Conservation (phyloP, 306 rosid genomes). For the Vachellia pachyceras region DNA sequence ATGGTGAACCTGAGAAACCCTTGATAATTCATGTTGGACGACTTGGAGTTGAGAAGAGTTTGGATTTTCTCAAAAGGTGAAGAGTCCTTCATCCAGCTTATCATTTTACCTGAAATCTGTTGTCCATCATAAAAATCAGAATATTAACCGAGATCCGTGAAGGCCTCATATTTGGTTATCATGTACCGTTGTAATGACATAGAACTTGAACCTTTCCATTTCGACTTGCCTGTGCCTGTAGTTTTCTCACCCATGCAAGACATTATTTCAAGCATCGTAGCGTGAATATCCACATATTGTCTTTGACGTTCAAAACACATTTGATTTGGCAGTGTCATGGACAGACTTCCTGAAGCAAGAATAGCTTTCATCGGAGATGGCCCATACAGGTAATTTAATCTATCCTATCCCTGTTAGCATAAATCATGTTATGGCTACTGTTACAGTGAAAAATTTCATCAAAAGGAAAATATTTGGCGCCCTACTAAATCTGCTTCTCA, state of each 20-base stretch:
- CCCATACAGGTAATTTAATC: conserved; percentile 77
- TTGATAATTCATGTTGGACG: conserved; percentile 93
- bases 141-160: conserved; percentile 5
- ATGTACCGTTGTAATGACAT: background rate
- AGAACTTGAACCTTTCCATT: background rate
- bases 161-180: conserved; percentile 12
- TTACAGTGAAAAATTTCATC: background rate
- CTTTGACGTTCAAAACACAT: conserved; percentile 42
- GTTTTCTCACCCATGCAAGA: conserved; percentile 14
- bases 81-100: conserved; percentile 2
- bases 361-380: conserved; percentile 98
- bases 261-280: conserved; percentile 6
- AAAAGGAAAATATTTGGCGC: background rate
- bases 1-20: conserved; percentile 94
- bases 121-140: background rate
- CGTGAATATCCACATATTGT: conserved; percentile 6
- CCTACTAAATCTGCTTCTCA: conserved; percentile 11
- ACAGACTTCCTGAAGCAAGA: conserved; percentile 86
- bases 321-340: conserved; percentile 77
- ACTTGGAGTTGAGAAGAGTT: conserved; percentile 96
- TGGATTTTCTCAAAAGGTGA: conserved; percentile 92
- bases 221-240: background rate
- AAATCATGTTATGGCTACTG: background rate
- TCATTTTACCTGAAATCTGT: conserved; percentile 15
- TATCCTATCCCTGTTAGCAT: background rate